These are phyloP conservation scores for Hondaea fermentalgiana DNA, from an alignment of 108 stramenopile genomes.

Conservation along the genomic window DNA sequence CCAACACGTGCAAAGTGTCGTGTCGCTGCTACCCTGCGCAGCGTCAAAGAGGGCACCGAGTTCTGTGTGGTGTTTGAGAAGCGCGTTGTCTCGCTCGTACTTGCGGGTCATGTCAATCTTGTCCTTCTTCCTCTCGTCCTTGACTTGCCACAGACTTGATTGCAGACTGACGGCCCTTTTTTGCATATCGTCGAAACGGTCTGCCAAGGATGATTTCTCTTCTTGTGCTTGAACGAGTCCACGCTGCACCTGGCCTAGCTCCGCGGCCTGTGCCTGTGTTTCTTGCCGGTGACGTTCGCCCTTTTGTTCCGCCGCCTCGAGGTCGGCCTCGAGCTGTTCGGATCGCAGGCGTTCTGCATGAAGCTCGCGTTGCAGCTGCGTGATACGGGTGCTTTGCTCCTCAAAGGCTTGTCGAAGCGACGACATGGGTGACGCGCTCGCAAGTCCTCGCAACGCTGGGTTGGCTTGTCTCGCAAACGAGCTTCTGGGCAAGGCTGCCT, in stretches of 20 bases:
- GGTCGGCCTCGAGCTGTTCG: background rate
- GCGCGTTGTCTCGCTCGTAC: background rate
- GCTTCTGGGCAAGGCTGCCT: background rate
- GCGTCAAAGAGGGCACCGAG: background rate
- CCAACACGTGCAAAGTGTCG: background rate
- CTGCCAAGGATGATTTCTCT: background rate
- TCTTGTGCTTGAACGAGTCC: background rate
- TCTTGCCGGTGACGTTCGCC: background rate
- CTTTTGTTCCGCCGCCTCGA: background rate
- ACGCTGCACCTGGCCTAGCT: background rate
- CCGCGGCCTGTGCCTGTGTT: background rate
- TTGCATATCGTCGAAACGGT: background rate
- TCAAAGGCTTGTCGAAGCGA: background rate
- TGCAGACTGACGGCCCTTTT: background rate
- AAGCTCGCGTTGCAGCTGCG: background rate
- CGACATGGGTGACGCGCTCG: background rate
- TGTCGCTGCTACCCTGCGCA: background rate
- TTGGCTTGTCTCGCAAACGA: background rate
- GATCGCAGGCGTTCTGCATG: background rate
- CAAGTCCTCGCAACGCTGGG: background rate
- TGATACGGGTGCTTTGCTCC: background rate
- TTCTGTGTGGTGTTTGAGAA: background rate
- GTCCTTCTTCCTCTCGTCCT: background rate
- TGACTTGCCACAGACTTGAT: background rate
- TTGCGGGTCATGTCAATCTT: background rate